These are phyloP conservation scores for Cylindrotheca closterium DNA, from an alignment of 108 stramenopile genomes.

Conservation along the genomic window DNA sequence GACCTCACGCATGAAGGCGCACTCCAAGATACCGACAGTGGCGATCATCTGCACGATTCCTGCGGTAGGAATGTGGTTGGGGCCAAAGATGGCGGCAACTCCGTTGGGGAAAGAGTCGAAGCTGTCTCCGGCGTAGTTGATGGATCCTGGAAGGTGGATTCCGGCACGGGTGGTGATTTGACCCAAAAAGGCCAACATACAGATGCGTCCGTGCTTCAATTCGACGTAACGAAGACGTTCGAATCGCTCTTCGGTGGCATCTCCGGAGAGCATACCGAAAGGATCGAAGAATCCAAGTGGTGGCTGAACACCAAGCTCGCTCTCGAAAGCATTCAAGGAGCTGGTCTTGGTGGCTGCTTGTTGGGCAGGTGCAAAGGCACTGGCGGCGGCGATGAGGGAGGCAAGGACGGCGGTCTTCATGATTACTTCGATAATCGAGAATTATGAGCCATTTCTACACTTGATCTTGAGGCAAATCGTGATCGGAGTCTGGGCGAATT, in stretches of 20 bases:
- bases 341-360: conserved; percentile 40
- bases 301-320: conserved; percentile 82
- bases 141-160: conserved; percentile 57
- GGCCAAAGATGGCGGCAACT: conserved; percentile 42
- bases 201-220: conserved; percentile 90
- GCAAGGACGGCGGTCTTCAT: conserved; percentile 74
- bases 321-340: conserved; percentile 59
- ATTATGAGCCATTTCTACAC: no score
- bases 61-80: conserved; percentile 52
- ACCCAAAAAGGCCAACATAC: conserved; percentile 73
- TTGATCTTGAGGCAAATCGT: no score
- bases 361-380: conserved; percentile 72
- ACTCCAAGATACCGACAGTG: conserved; percentile 67
- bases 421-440: no score
- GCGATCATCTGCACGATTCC: conserved; percentile 57
- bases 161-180: conserved; percentile 53
- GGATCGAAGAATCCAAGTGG: conserved; percentile 90
- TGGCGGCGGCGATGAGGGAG: conserved; percentile 67
- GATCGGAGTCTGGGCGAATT: no score
- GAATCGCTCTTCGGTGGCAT: conserved; percentile 44
- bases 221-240: conserved; percentile 82
- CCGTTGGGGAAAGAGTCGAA: conserved; percentile 65
- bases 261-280: conserved; percentile 43
- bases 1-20: conserved; percentile 57
- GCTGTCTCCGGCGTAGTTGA: conserved; percentile 47